Evolutionary conservation across 169 alveolate species (phyloP).

Genomic region (Plasmodium inui): DNA sequence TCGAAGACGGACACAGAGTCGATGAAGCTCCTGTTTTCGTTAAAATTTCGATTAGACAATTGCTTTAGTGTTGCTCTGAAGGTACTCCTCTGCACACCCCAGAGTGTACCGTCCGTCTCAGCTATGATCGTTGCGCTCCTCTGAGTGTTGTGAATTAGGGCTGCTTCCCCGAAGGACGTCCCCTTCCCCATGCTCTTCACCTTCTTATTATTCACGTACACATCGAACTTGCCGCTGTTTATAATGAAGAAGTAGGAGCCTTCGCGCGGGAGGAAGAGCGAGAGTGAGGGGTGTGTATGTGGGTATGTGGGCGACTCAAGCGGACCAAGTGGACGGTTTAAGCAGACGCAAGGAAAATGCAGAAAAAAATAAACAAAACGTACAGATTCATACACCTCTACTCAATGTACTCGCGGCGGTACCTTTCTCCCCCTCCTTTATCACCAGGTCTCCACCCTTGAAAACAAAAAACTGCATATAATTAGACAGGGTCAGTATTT

Average conservation of each 20-base stretch:
- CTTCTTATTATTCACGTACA: constrained; percentile 89
- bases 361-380: background rate
- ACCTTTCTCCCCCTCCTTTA: constrained; percentile 89
- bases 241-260: constrained; percentile 91
- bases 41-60: constrained; percentile 90
- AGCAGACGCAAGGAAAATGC: background rate
- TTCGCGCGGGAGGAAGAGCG: no score
- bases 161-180: constrained; percentile 98
- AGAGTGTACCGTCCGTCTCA: constrained; percentile 88
- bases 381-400: background rate
- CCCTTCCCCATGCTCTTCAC: constrained; percentile 93
- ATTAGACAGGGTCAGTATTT: constrained; percentile 89
- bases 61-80: constrained; percentile 92
- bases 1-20: constrained; percentile 92
- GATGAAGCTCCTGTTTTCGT: constrained; percentile 91
- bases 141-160: constrained; percentile 97
- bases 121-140: constrained; percentile 97
- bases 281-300: background rate
- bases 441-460: constrained; percentile 88
- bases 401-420: background rate
- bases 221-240: constrained; percentile 90
- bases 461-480: constrained; percentile 90
- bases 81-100: constrained; percentile 95
- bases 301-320: background rate
- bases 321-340: background rate